phyloP scores from a whole-genome alignment of 2,329 filamentous ascomycete genomes.

The Phaeosphaeria sp. region DNA sequence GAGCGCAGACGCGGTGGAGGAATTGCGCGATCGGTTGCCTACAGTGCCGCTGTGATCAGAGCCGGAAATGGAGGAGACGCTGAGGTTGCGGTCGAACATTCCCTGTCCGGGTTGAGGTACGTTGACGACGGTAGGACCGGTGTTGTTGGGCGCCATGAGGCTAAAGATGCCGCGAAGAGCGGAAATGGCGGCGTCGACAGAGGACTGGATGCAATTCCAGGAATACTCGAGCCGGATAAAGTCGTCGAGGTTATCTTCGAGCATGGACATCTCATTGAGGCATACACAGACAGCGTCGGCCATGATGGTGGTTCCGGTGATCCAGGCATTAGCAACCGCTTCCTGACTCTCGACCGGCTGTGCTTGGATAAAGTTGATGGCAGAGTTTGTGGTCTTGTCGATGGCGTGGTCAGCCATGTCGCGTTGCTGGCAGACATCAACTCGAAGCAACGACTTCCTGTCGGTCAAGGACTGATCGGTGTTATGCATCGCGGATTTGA shows the following conservation, averaged over 20 bases:
- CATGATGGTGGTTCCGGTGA: constrained; percentile 53
- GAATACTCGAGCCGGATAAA: constrained; percentile 55
- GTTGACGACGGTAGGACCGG: neutral
- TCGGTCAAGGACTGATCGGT: constrained; percentile 36
- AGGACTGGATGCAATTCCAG: constrained; percentile 52
- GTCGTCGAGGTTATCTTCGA: constrained; percentile 52
- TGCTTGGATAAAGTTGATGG: constrained; percentile 52
- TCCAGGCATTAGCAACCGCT: constrained; percentile 52
- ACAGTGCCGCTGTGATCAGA: constrained; percentile 17
- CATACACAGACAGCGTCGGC: constrained; percentile 54
- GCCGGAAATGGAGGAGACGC: constrained; percentile 34
- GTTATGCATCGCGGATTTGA: constrained; percentile 46
- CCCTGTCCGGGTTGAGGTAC: constrained; percentile 6
- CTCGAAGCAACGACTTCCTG: constrained; percentile 48
- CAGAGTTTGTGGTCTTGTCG: constrained; percentile 54
- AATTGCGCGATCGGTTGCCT: constrained; percentile 26
- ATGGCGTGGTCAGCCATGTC: constrained; percentile 55
- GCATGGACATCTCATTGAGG: constrained; percentile 47
- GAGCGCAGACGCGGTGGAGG: constrained; percentile 35
- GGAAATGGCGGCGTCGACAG: constrained; percentile 49
- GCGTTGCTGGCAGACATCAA: constrained; percentile 54
- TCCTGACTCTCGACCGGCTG: constrained; percentile 51
- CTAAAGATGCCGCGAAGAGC: constrained; percentile 55
- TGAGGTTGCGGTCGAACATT: constrained; percentile 24
- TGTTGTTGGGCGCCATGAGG: constrained; percentile 45